phyloP scores from a whole-genome alignment of 2,329 filamentous ascomycete species.

The Pseudopyricularia cyperi region DNA sequence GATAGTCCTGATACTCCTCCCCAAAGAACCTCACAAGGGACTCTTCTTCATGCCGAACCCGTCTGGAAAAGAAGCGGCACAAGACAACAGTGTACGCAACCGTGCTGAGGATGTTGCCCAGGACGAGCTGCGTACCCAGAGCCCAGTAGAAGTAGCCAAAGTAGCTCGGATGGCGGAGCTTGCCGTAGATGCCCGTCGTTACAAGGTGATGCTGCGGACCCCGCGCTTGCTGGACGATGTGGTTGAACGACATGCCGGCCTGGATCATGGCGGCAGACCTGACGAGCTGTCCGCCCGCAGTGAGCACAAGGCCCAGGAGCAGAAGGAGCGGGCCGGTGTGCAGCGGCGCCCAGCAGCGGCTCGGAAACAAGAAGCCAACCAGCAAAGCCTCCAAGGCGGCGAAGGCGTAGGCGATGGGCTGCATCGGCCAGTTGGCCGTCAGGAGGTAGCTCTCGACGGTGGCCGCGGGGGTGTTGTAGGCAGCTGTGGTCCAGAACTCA shows the following conservation, averaged over 20 bases:
- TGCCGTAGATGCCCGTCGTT: conserved; percentile 64
- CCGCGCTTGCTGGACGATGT: conserved; percentile 62
- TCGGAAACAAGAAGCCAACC: conserved; percentile 42
- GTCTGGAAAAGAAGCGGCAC: conserved; percentile 69
- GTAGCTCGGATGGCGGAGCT: conserved; percentile 78
- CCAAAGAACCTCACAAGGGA: conserved; percentile 74
- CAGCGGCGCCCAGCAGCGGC: conserved; percentile 30
- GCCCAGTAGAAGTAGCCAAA: conserved; percentile 99
- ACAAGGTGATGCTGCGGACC: conserved; percentile 65
- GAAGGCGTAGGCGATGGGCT: conserved; percentile 67
- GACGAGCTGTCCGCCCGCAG: conserved; percentile 58
- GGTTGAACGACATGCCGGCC: conserved; percentile 86
- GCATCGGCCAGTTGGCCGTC: conserved; percentile 70
- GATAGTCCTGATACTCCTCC: conserved; percentile 65
- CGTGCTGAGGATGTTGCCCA: conserved; percentile 75
- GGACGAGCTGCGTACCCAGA: conserved; percentile 79
- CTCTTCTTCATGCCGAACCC: conserved; percentile 69
- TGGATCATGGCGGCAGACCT: conserved; percentile 79
- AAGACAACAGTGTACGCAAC: conserved; percentile 60
- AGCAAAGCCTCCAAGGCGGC: conserved; percentile 63
- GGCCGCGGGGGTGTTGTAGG: conserved; percentile 65
- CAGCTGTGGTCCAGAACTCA: conserved; percentile 84
- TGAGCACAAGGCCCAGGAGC: conserved; percentile 47
- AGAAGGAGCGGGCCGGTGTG: conserved; percentile 27
- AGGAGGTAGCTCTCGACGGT: conserved; percentile 69